phyloP scores from a whole-genome alignment of 768 basidiomycete genomes.

The Cystobasidium ongulense region DNA sequence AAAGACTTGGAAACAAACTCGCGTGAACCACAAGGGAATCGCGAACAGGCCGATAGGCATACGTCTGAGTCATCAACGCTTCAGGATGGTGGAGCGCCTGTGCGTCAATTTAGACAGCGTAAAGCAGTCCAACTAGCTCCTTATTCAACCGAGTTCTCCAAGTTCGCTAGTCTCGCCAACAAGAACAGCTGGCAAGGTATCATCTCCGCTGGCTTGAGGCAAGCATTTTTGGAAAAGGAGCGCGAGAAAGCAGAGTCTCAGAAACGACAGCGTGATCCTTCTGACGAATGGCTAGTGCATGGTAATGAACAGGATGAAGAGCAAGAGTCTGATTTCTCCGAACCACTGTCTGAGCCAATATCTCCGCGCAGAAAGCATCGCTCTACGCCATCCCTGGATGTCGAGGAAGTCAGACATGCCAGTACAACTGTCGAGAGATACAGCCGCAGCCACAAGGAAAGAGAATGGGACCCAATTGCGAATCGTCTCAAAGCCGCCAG shows the following conservation, averaged over 20 bases:
- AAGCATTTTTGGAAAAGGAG: neutral
- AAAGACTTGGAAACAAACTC: no score
- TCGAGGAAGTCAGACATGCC: neutral
- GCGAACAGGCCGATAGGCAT: neutral
- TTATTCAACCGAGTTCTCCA: slow-evolving; percentile 13
- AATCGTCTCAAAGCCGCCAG: neutral
- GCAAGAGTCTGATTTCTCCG: neutral
- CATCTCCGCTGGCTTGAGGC: neutral
- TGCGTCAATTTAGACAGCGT: slow-evolving; percentile 12
- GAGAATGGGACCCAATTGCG: neutral
- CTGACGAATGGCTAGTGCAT: slow-evolving; percentile 12
- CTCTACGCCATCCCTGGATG: neutral
- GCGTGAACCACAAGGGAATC: no score
- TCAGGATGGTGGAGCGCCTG: neutral
- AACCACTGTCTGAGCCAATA: neutral
- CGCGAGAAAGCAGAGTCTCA: neutral
- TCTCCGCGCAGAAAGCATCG: neutral
- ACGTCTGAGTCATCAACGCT: neutral
- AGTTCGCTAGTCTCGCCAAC: slow-evolving; percentile 4
- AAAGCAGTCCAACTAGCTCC: slow-evolving; percentile 24
- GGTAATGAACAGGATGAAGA: slow-evolving; percentile 12
- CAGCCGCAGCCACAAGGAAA: neutral
- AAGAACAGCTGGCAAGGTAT: slow-evolving; percentile 23
- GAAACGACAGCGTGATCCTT: neutral
- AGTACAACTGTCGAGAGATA: neutral